Base-by-base conservation (phyloP, 2,329 filamentous ascomycete genomes). In the Exophiala viscosa region DNA sequence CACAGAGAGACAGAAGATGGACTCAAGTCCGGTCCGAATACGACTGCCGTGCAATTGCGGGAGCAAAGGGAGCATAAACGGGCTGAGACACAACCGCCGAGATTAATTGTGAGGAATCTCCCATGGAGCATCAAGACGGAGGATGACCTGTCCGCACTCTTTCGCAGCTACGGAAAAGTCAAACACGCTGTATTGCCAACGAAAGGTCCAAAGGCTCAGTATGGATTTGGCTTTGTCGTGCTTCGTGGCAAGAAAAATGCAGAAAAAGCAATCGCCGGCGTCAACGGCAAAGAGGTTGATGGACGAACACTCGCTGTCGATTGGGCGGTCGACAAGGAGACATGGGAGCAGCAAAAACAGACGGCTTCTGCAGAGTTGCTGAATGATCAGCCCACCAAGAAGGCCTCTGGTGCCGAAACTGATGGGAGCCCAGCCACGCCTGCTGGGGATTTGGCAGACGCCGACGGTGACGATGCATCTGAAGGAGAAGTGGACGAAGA, bases 61-160 rank as follows among this genome's bases (percentile, higher is more conserved):
- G 69, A 70, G 39, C 62, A 74, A 47, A 66, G 69, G 39, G 82
- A 86, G 60, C 79, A 85, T 57, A 74, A 83, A 62, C 80, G 79
- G 55, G 77, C 82, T 61, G 74, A 78, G 13, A 75, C 78, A 54
- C 81, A 82, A 64, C 79, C 85, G 0, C 83, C 87, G 0, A 91
- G 88, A 68, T 73, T 93, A 60, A 93, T 99, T 68, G 83, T 99
- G 44, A 84, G 93, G 65, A 99, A 99, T 69, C 69, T 99, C 65
- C 92, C 93, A 0, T 99, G 93, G 93, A 96, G 86, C 62, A 86
- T 99, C 67, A 96, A 95, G 72, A 86, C 83, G 7, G 79, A 88
- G 0, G 87, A 95, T 31, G 86, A 97, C 66, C 75, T 99, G 54
- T 77, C 82, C 5, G 79, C 83, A 51, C 76, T 96, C 3, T 99